These are phyloP conservation scores for Testicularia cyperi DNA, from an alignment of 1,284 basidiomycete genomes.

Conservation along the genomic window DNA sequence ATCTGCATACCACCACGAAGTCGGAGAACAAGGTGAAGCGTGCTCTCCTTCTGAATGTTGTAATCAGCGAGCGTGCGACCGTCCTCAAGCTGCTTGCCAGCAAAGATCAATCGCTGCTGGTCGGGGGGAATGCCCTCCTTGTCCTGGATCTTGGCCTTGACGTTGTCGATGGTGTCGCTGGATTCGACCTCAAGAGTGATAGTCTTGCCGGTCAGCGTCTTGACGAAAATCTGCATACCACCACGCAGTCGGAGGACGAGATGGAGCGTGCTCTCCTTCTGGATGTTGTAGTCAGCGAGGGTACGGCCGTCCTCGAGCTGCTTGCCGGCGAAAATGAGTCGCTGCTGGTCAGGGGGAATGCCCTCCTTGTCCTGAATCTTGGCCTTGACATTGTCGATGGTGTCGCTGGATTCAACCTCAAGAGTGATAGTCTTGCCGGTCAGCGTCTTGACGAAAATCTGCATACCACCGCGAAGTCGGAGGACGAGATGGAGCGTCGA, in stretches of 20 bases:
- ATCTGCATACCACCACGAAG: constrained; percentile 56
- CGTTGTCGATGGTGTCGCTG: constrained; percentile 91
- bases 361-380: constrained; percentile 60
- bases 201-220: constrained; percentile 92
- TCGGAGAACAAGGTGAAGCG: constrained; percentile 55
- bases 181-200: constrained; percentile 89
- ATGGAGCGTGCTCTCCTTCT: constrained; percentile 57
- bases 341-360: constrained; percentile 63
- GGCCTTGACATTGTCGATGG: constrained; percentile 77
- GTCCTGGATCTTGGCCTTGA: constrained; percentile 59
- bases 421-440: constrained; percentile 97
- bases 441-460: constrained; percentile 67
- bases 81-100: constrained; percentile 63
- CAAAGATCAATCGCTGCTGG: constrained; percentile 63
- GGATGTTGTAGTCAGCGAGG: constrained; percentile 62
- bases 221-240: constrained; percentile 60
- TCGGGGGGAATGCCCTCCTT: constrained; percentile 62
- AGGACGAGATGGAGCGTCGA: constrained; percentile 95
- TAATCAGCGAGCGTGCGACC: constrained; percentile 63
- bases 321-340: constrained; percentile 63
- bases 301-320: constrained; percentile 63
- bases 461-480: constrained; percentile 72
- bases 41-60: constrained; percentile 60
- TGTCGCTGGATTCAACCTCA: constrained; percentile 85
- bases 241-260: constrained; percentile 55